Evolutionary conservation across 2,329 filamentous ascomycete genomes (phyloP).

Genomic region (Sporothrix brasiliensis): DNA sequence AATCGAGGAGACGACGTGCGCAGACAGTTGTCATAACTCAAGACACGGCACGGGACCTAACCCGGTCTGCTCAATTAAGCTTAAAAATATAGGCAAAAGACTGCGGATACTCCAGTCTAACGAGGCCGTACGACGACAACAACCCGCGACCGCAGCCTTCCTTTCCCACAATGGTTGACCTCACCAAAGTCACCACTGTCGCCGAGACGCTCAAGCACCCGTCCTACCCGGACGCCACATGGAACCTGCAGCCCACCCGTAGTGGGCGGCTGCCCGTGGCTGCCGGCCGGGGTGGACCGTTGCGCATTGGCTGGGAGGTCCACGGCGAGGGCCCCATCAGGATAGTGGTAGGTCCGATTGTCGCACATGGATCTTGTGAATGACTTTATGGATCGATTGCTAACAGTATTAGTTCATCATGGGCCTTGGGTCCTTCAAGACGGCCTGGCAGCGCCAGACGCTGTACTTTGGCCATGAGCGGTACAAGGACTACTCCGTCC

Average conservation of each 20-base stretch:
- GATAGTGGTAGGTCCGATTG: constrained; percentile 64
- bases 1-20: constrained; percentile 9
- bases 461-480: constrained; percentile 77
- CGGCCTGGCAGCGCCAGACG: constrained; percentile 81
- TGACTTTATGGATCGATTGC: background rate
- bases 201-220: constrained; percentile 66
- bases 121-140: too few species aligned
- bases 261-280: constrained; percentile 67
- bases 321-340: constrained; percentile 74
- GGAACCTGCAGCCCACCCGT: constrained; percentile 67
- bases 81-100: background rate
- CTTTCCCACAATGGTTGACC: constrained; percentile 16
- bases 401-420: constrained; percentile 66
- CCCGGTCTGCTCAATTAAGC: too few species aligned
- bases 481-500: constrained; percentile 67
- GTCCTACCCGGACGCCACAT: constrained; percentile 67
- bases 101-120: background rate
- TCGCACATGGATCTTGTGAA: background rate
- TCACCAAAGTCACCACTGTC: constrained; percentile 44
- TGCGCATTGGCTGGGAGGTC: constrained; percentile 77
- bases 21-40: background rate
- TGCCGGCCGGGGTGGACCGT: constrained; percentile 70
- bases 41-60: background rate
- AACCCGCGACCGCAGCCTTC: background rate
- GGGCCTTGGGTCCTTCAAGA: constrained; percentile 71